Percentiles rank a stretch among this genome's conserved stretches.
These are phyloP conservation scores for Sphaerulina musiva DNA, from an alignment of 2,329 filamentous ascomycete genomes.

Conservation along the genomic window DNA sequence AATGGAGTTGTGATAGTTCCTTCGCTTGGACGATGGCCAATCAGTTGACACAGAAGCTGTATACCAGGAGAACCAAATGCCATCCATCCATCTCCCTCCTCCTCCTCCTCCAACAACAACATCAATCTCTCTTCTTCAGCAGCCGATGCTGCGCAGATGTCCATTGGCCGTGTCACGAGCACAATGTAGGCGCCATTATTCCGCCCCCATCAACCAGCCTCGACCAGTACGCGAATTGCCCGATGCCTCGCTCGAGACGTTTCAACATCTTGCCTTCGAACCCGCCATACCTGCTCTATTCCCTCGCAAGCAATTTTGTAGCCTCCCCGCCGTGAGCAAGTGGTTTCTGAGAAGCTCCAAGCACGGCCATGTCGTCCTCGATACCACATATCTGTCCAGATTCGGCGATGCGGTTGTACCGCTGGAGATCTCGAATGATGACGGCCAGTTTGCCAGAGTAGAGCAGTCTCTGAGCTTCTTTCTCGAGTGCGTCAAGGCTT, in stretches of 20 bases:
- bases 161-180: slow-evolving; percentile 4
- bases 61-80: neutral
- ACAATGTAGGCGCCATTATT: slow-evolving; percentile 14
- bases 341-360: slow-evolving; percentile 49
- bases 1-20: neutral
- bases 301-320: slow-evolving; percentile 37
- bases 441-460: slow-evolving; percentile 50
- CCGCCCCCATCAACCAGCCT: neutral
- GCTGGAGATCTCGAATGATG: slow-evolving; percentile 49
- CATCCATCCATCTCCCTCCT: no score
- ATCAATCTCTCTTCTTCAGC: neutral
- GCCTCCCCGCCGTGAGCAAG: slow-evolving; percentile 49
- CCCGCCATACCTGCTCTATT: slow-evolving; percentile 50
- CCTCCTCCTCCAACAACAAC: neutral
- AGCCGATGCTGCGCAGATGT: slow-evolving; percentile 17
- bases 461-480: slow-evolving; percentile 60
- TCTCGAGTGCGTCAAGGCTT: slow-evolving; percentile 44
- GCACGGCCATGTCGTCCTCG: slow-evolving; percentile 26
- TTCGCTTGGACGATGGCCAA: neutral
- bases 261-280: slow-evolving; percentile 50
- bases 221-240: slow-evolving; percentile 24
- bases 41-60: neutral
- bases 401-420: slow-evolving; percentile 50
- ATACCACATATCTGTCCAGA: slow-evolving; percentile 41
- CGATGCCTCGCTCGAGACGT: slow-evolving; percentile 35